These are phyloP conservation scores for Acrasis kona DNA, from an alignment of 78 protist genomes.

Conservation along the genomic window DNA sequence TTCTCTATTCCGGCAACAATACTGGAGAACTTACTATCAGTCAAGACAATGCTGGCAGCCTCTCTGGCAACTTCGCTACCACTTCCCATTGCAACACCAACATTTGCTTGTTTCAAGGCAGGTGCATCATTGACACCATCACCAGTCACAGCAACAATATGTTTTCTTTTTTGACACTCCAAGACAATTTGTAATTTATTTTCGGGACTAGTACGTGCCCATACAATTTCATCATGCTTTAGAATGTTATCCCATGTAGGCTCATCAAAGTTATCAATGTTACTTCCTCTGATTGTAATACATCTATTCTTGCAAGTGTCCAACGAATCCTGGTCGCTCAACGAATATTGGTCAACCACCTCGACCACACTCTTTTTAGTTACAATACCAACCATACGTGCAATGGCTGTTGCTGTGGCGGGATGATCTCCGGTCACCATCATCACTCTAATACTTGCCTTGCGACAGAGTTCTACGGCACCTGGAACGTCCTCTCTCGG, in stretches of 20 bases:
- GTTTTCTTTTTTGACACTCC: conserved; percentile 16
- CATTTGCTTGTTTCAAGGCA: conserved; percentile 70
- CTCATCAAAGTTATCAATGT: too few relatives aligned
- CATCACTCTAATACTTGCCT: conserved; percentile 39
- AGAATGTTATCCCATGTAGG: too few relatives aligned
- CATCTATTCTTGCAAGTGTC: too few relatives aligned
- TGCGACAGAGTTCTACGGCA: conserved; percentile 15
- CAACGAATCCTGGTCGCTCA: too few relatives aligned
- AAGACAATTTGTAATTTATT: conserved; percentile 52
- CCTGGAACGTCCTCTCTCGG: conserved; percentile 11
- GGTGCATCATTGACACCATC: conserved; percentile 92
- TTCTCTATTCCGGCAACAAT: too few relatives aligned
- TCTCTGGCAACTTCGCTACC: conserved; percentile 80
- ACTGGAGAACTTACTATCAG: conserved; percentile 53
- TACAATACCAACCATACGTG: conserved; percentile 25
- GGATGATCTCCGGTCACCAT: conserved; percentile 62
- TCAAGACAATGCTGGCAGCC: conserved; percentile 73
- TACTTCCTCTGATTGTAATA: too few relatives aligned
- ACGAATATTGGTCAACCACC: too few relatives aligned
- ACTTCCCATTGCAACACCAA: conserved; percentile 79
- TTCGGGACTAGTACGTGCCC: conserved; percentile 75
- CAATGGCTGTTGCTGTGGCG: conserved; percentile 38
- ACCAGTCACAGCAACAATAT: conserved; percentile 77
- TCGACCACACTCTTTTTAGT: too few relatives aligned
- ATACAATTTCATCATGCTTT: conserved; percentile 30